Evolutionary conservation across 305 asterid species (phyloP).

Genomic region (Salvia sclarea): DNA sequence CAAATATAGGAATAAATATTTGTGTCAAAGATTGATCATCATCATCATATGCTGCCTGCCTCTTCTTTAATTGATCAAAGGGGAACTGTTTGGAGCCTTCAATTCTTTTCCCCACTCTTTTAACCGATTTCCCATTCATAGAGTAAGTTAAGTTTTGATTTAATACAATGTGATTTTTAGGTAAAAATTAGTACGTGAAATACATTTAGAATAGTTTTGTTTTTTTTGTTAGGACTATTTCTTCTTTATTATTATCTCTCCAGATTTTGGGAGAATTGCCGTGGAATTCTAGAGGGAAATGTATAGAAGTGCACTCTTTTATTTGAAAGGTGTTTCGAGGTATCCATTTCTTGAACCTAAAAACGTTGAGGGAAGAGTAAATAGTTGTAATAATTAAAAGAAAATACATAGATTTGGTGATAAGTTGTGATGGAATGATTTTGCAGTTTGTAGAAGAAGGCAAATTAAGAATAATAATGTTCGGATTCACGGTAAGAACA

Average conservation of each 20-base stretch:
- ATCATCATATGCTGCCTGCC: not conserved
- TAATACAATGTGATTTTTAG: not conserved
- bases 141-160: not conserved
- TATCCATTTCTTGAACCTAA: not conserved
- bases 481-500: slow-evolving; percentile 55
- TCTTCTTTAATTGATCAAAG: not conserved
- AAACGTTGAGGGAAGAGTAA: not conserved
- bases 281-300: not conserved
- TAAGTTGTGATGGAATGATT: not conserved
- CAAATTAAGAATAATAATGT: slow-evolving; percentile 45
- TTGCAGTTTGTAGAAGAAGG: slow-evolving; percentile 22
- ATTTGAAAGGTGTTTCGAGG: not conserved
- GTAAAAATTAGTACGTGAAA: not conserved
- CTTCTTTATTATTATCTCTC: too few species aligned
- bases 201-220: not conserved
- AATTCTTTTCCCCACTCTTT: not conserved
- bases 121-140: not conserved
- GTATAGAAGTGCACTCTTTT: not conserved
- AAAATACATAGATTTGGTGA: not conserved
- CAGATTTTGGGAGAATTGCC: not conserved
- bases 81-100: not conserved
- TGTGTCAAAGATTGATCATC: not conserved
- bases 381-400: too few species aligned
- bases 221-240: not conserved
- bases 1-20: not conserved